Evolutionary conservation across 2,329 filamentous ascomycete genomes (phyloP), one percentile per base, ranked within the genome.

Genomic region (Tolypocladium album): DNA sequence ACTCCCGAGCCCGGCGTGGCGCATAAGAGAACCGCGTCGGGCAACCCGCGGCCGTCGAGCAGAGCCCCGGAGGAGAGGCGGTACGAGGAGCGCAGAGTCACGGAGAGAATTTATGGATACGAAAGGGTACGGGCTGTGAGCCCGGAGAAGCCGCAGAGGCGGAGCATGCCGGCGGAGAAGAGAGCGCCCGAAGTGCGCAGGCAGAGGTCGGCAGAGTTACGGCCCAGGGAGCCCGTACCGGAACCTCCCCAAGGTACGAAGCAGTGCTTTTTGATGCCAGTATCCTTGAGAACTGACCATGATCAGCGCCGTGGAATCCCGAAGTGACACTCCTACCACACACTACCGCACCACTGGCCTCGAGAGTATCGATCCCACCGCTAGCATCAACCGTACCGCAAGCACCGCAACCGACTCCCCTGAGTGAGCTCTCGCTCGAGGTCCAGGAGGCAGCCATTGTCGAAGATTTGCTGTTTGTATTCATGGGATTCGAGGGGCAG

Each of bases 401-500:
- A 63, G 85, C 89, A 38, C 92, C 92, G 2, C 76, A 83, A 57
- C 77, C 82, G 9, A 79, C 92, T 56, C 86, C 90, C 52, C 78
- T 97, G 20, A 78, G 82, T 60, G 85, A 89, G 60, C 76, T 97
- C 61, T 86, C 86, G 0, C 77, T 95, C 36, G 88, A 95, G 64
- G 83, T 84, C 2, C 94, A 99, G 72, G 94, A 99, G 75, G 84
- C 86, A 31, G 89, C 86, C 11, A 88, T 99, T 55, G 79, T 97
- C 52, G 92, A 97, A 66, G 94, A 99, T 67, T 76, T 99, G 20
- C 75, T 97, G 42, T 97, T 93, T 70, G 92, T 96, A 6, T 95
- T 97, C 67, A 97, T 99, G 92, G 94, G 94, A 31, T 96, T 92
- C 64, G 94, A 99, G 74, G 94, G 94, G n/a, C 92, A 96, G 72